Evolutionary conservation across 352 stramenopile species (phyloP).

Genomic region (Phytophthora cryptogea): DNA sequence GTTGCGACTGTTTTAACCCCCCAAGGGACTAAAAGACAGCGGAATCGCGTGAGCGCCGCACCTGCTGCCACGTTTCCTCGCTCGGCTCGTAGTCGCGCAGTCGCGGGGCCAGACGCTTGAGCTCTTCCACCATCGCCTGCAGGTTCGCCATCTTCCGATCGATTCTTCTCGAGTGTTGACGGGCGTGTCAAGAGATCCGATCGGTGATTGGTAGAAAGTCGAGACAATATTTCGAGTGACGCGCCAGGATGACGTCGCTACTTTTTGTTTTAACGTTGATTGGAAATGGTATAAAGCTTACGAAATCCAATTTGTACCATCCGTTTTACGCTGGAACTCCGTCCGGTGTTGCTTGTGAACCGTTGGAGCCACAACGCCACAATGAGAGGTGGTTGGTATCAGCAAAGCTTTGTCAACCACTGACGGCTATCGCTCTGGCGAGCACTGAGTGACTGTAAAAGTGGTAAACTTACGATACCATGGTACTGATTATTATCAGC

Average conservation of each 20-base stretch:
- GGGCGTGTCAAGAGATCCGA: neutral
- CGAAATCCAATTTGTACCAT: too few species aligned
- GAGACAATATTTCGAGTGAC: neutral
- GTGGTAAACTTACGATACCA: too few species aligned
- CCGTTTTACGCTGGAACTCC: too few species aligned
- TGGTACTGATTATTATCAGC: too few species aligned
- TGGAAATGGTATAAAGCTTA: too few species aligned
- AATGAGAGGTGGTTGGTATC: too few species aligned
- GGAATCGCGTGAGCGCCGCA: constrained; percentile 8
- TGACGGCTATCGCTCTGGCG: too few species aligned
- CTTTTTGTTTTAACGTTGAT: too few species aligned
- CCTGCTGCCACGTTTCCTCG: constrained; percentile 64
- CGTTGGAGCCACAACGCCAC: too few species aligned
- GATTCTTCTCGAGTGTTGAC: constrained; percentile 5
- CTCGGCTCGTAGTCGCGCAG: constrained; percentile 64
- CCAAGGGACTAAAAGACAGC: neutral
- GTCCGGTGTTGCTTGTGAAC: too few species aligned
- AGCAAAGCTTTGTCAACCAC: too few species aligned
- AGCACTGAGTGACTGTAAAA: too few species aligned
- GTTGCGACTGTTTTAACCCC: neutral
- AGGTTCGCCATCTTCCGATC: constrained; percentile 37
- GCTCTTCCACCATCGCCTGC: constrained; percentile 42
- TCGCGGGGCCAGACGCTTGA: constrained; percentile 58
- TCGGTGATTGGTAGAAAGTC: constrained; percentile 1
- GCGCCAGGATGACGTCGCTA: neutral